Base-by-base conservation (phyloP, 352 stramenopile species). In the Globisporangium middletonii region DNA sequence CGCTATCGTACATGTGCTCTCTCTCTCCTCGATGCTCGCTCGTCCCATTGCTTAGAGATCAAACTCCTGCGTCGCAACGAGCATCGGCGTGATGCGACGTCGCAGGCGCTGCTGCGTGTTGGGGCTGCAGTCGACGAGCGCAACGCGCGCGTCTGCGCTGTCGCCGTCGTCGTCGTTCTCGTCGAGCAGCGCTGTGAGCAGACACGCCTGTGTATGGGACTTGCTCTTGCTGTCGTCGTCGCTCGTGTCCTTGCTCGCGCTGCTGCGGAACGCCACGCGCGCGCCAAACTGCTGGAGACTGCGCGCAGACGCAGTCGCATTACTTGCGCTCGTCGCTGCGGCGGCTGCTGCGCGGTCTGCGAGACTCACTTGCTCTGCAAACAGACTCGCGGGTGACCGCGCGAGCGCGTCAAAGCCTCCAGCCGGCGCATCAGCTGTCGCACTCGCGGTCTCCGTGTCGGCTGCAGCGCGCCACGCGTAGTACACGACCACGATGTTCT, bases 401-500 rank as follows among this genome's bases (percentile, higher is more conserved):
- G 38, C 16, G n/a, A 60, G 13, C 35, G 38, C 27, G 35, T 60
- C 50, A 18, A 43, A 18, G 2, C 9, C 12, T 43, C 12, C 38
- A 43, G 15, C 4, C 15, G 38, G 12, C 16, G 12, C 50, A 2
- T 1, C 8, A 19, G 28, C 13, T 42, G 27, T 8, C 19, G 26
- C 26, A 38, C 38, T 16, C 23, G 5, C 30, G 30, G 1, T 4
- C 23, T 28, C 23, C 38, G 33, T 42, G 15, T 47, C 33, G 35
- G 1, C 13, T 53, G n/a, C 23, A 38, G 35, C 6, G n/a, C 47
- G 50, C 82, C 82, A 92, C 28, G 69, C 38, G 53, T 92, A 92
- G 41, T 71, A 85, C 12, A 92, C 73, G n/a, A 85, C 69, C 13
- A 86, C 79, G 28, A 92, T 73, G 52, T 88, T 78, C 67, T 89